phyloP scores from a whole-genome alignment of 768 basidiomycete genomes.

The Suillus paluster region DNA sequence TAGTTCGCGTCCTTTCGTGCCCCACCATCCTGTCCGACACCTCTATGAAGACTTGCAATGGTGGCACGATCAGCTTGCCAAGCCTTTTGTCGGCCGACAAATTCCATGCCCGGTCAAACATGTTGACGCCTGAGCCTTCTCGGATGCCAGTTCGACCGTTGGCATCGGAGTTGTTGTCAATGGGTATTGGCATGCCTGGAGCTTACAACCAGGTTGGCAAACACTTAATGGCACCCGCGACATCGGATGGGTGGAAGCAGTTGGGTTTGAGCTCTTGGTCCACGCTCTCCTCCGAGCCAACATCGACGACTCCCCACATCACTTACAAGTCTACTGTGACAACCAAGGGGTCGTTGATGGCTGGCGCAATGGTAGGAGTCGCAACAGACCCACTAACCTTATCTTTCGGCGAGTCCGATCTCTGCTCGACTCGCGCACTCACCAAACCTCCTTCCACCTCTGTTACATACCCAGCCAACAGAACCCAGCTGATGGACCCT shows the following conservation, averaged over 20 bases:
- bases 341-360: slow-evolving; percentile 42
- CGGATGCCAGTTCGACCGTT: slow-evolving; percentile 42
- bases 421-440: slow-evolving; percentile 16
- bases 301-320: background rate
- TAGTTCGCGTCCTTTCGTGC: slow-evolving; percentile 36
- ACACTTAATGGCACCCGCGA: slow-evolving; percentile 28
- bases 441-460: background rate
- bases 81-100: background rate
- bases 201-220: slow-evolving; percentile 35
- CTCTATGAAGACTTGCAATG: slow-evolving; percentile 34
- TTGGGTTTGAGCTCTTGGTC: slow-evolving; percentile 18
- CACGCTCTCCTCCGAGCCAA: slow-evolving; percentile 5
- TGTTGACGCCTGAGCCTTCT: slow-evolving; percentile 39
- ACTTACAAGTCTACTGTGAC: slow-evolving; percentile 20
- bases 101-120: no score
- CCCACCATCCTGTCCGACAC: slow-evolving; percentile 15
- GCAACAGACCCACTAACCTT: slow-evolving; percentile 19
- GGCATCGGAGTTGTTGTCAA: slow-evolving; percentile 36
- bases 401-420: slow-evolving; percentile 16
- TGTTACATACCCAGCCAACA: slow-evolving; percentile 40
- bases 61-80: slow-evolving; percentile 28
- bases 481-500: slow-evolving; percentile 48
- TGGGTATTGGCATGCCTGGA: slow-evolving; percentile 33
- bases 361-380: slow-evolving; percentile 39
- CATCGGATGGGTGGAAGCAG: slow-evolving; percentile 48